These are phyloP conservation scores for Canavalia gladiata DNA, from an alignment of 306 rosid genomes.

Conservation along the genomic window DNA sequence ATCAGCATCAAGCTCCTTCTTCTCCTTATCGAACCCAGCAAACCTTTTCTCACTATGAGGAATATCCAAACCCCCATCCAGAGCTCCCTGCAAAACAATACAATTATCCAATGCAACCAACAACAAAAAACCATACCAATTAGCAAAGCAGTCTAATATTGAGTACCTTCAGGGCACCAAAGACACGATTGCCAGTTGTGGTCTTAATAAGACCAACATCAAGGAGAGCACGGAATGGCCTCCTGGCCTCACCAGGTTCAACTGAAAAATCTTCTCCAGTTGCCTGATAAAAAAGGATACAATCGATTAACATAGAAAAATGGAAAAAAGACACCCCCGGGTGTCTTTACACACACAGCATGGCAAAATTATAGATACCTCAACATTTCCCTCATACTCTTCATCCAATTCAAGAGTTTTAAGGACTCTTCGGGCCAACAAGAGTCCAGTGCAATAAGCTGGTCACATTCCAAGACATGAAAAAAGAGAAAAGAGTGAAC, in stretches of 20 bases:
- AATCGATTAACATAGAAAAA: background rate
- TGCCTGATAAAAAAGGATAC: slow-evolving; percentile 53
- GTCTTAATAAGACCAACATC: slow-evolving; percentile 90
- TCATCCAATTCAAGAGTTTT: slow-evolving; percentile 81
- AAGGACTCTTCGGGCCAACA: slow-evolving; percentile 84
- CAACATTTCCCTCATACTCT: slow-evolving; percentile 91
- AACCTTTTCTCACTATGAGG: slow-evolving; percentile 94
- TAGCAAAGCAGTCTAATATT: background rate
- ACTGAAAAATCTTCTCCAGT: slow-evolving; percentile 92
- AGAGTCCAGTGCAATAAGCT: slow-evolving; percentile 97
- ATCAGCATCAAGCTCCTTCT: slow-evolving; percentile 79
- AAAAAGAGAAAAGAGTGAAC: background rate
- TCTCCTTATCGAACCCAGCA: slow-evolving; percentile 79
- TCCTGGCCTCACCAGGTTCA: slow-evolving; percentile 87
- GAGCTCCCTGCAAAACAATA: slow-evolving; percentile 69
- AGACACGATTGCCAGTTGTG: slow-evolving; percentile 89
- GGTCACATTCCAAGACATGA: slow-evolving; percentile 7
- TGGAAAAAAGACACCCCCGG: no score
- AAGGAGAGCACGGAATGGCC: slow-evolving; percentile 98
- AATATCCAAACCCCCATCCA: slow-evolving; percentile 93
- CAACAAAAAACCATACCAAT: background rate
- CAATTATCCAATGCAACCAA: background rate
- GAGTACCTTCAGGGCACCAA: slow-evolving; percentile 83
- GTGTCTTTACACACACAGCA: background rate
- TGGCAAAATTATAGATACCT: slow-evolving; percentile 53